Evolutionary conservation across 495 filamentous ascomycete species (phyloP).

Genomic region (Xanthoparmelia taractica): DNA sequence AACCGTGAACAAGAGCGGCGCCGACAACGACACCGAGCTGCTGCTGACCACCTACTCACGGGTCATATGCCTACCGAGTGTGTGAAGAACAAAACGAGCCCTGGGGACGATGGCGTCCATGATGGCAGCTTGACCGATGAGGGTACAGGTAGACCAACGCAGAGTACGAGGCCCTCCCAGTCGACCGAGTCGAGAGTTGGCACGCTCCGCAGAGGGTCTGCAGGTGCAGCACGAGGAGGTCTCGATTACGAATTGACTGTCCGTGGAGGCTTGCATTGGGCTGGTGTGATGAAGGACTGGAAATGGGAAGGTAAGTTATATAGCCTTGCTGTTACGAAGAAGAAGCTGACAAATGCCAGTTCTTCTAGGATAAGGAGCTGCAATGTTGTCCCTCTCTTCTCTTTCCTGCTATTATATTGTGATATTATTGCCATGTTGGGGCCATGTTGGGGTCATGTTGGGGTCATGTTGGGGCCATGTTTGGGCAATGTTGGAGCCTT

Average conservation of each 20-base stretch:
- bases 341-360: constrained; percentile 28
- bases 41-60: constrained; percentile 5
- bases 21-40: constrained; percentile 16
- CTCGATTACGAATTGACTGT: constrained; percentile 60
- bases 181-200: not conserved
- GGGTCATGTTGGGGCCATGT: no score
- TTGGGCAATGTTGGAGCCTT: not conserved
- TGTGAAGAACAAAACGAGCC: constrained; percentile 6
- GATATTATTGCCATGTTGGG: no score
- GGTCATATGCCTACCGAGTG: constrained; percentile 5
- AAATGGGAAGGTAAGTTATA: constrained; percentile 61
- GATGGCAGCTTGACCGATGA: not conserved
- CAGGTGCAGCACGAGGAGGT: constrained; percentile 31
- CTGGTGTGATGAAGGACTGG: constrained; percentile 73
- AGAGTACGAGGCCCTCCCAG: not conserved
- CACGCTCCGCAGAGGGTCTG: constrained; percentile 2
- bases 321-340: not conserved
- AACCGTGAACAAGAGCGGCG: constrained; percentile 34
- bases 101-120: constrained; percentile 5
- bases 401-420: not conserved
- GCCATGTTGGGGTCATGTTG: not conserved
- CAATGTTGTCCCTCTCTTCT: not conserved
- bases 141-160: not conserved
- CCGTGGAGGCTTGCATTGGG: constrained; percentile 63
- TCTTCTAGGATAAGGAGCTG: constrained; percentile 34